Evolutionary conservation across 176 grass and related monocot genomes (phyloP).

Genomic region (Aegilops sharonensis): DNA sequence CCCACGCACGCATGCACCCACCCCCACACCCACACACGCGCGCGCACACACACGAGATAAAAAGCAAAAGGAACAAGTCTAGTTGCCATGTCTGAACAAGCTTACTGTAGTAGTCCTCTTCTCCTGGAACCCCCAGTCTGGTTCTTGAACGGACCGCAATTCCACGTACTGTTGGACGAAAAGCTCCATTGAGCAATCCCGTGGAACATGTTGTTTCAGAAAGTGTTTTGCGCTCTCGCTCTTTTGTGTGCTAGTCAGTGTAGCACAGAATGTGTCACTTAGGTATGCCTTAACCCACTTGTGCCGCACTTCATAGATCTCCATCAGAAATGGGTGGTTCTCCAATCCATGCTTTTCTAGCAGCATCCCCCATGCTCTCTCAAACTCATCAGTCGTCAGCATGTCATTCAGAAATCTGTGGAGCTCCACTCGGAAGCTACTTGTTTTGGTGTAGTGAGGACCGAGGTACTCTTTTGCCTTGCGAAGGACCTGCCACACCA

Average conservation of each 20-base stretch:
- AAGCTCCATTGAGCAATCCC: neutral
- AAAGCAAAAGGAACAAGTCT: no score
- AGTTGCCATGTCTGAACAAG: no score
- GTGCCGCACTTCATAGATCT: neutral
- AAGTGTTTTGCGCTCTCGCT: neutral
- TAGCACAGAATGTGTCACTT: neutral
- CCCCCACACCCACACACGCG: no score
- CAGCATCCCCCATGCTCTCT: neutral
- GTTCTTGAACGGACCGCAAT: neutral
- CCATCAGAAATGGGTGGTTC: neutral
- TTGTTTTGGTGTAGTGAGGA: neutral
- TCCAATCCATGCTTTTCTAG: neutral
- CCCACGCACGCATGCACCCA: no score
- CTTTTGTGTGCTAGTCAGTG: neutral
- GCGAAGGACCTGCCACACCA: slow-evolving; percentile 6
- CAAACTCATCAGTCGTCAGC: slow-evolving; percentile 7
- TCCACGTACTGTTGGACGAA: neutral
- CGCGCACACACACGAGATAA: no score
- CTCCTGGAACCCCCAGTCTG: neutral
- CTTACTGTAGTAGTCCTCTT: neutral
- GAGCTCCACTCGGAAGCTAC: neutral
- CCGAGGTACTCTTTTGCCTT: neutral
- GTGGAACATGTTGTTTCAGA: neutral
- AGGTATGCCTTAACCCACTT: slow-evolving; percentile 10
- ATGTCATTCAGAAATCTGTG: neutral